Evolutionary conservation across 106 monocot species (phyloP), one percentile per base, ranked within the genome.

Genomic region (Gastrodia elata): DNA sequence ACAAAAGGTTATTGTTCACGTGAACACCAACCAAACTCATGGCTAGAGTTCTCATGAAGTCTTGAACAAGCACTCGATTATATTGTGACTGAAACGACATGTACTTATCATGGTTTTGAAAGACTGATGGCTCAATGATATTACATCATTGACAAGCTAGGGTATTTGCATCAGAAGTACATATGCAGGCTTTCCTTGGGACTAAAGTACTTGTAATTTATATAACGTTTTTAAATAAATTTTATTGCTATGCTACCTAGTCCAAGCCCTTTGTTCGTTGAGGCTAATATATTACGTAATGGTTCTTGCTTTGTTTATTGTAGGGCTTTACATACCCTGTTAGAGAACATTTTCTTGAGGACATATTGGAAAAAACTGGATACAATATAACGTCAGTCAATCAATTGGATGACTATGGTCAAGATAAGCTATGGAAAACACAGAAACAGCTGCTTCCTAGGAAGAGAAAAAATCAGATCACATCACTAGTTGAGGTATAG

Each of bases 371-470:
- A 78, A 88, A 81, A 40, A 91, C 91, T 71, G 98, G 98, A 76
- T 98, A 93, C 73, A 98, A 87, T 65, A 67, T 98, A 73, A 93
- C 91, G 46, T 87, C 91, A 71, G 85, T 88, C 37, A 98, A 98
- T 74, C 98, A 98, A 91, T 68, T 93, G 43, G 98, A 98, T 84
- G 93, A 98, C 83, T 98, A 93, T 79, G 98, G 98, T 39, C 93
- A 98, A 87, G 98, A 98, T 36, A 98, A 98, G 82, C 35, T 98
- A 73, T 98, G 98, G 98, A 98, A 98, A 80, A 98, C 98, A 68
- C 98, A 93, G 77, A 84, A 85, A 74, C 98, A 98, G 72, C 77
- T 98, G 48, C 33, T 83, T 34, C 91, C 93, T 64, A 79, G 98
- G 39, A 98, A 98, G 75, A 84, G 98, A 39, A 98, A 98, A 77